phyloP scores from a whole-genome alignment of 2,329 filamentous ascomycete species.

The Zarea fungicola region DNA sequence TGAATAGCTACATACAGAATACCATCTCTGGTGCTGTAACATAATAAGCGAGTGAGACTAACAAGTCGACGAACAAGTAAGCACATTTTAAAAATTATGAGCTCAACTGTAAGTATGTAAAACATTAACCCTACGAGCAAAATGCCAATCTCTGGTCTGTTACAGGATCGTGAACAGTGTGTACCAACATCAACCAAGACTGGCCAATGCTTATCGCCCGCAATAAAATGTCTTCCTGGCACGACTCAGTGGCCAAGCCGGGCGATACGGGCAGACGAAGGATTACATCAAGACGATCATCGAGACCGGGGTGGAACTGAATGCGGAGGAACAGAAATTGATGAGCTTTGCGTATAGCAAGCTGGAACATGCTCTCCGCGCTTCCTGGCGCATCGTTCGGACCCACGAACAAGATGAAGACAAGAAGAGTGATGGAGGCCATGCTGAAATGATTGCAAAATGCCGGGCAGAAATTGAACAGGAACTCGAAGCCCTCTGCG shows the following conservation, averaged over 20 bases:
- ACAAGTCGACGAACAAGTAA: too few species aligned
- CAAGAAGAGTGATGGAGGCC: not conserved
- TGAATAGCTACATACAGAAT: too few species aligned
- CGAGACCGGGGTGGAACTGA: not conserved
- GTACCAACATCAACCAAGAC: not conserved
- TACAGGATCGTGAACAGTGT: not conserved
- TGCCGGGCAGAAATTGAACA: not conserved
- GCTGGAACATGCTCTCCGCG: not conserved
- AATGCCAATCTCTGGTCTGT: not conserved
- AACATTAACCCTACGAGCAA: not conserved
- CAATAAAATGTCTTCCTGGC: not conserved
- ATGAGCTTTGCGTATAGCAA: conserved; percentile 5
- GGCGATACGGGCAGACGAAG: not conserved
- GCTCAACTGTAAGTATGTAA: not conserved
- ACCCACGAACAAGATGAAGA: not conserved
- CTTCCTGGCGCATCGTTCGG: not conserved
- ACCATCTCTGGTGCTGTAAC: too few species aligned
- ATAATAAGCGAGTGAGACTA: too few species aligned
- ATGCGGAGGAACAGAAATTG: not conserved
- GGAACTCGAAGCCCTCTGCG: not conserved
- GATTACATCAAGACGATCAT: not conserved
- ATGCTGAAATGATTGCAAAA: not conserved
- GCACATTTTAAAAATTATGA: not conserved
- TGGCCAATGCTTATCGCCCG: not conserved
- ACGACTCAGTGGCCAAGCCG: not conserved